A percentile compares a stretch with the other conserved stretches of the same genome.
These are phyloP conservation scores for Phoma herbarum DNA, from an alignment of 2,329 filamentous ascomycete species.

Conservation along the genomic window DNA sequence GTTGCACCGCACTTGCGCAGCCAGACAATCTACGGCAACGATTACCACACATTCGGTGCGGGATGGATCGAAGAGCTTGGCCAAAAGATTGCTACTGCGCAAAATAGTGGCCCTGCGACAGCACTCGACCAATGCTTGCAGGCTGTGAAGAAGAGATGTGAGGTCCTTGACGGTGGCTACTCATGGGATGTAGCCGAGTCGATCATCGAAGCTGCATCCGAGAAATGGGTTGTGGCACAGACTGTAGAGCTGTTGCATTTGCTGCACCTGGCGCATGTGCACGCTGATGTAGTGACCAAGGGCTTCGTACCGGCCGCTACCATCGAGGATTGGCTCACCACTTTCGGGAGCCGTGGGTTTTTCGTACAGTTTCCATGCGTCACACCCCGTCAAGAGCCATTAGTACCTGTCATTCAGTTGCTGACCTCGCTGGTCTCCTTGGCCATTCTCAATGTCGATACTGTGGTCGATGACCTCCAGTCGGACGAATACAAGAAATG, in stretches of 20 bases:
- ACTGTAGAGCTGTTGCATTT: constrained; percentile 77
- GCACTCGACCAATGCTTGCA: constrained; percentile 55
- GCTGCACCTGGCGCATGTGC: constrained; percentile 76
- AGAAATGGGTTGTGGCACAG: constrained; percentile 69
- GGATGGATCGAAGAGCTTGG: constrained; percentile 48
- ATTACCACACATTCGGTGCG: constrained; percentile 42
- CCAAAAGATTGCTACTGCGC: constrained; percentile 37
- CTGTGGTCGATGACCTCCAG: constrained; percentile 61
- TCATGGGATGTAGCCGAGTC: constrained; percentile 59
- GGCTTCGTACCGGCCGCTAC: constrained; percentile 44
- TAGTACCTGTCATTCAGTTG: constrained; percentile 72
- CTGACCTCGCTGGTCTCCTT: constrained; percentile 76
- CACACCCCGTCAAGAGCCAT: constrained; percentile 49
- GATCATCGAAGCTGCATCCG: constrained; percentile 65
- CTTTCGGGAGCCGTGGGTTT: constrained; percentile 59
- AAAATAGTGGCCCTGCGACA: constrained; percentile 53
- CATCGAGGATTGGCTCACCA: constrained; percentile 47
- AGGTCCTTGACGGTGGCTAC: constrained; percentile 53
- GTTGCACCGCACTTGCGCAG: constrained; percentile 39
- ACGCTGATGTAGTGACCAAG: constrained; percentile 64
- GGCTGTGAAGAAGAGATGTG: constrained; percentile 59
- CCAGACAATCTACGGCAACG: constrained; percentile 38
- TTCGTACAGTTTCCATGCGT: constrained; percentile 70
- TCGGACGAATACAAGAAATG: constrained; percentile 38
- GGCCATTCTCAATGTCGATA: constrained; percentile 73